Percentiles rank a stretch among this genome's conserved stretches.
Conservation (phyloP, 768 basidiomycete genomes). For the Mycena chlorophos region DNA sequence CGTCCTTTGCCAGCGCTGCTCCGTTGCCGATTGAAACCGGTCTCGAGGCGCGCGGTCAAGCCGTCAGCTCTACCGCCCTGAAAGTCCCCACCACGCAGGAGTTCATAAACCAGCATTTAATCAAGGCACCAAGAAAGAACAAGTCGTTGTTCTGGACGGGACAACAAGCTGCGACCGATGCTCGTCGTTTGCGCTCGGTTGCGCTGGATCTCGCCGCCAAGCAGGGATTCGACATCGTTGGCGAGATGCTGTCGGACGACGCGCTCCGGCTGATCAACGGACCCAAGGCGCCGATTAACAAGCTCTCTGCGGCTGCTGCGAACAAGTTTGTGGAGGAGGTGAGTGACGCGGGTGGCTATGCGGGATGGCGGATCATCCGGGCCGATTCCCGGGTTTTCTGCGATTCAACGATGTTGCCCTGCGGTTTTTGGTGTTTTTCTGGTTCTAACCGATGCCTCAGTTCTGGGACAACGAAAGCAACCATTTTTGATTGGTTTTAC, state of each 20-base stretch:
- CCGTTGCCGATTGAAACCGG: neutral
- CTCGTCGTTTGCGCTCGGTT: neutral
- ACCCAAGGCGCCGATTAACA: neutral
- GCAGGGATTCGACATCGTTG: neutral
- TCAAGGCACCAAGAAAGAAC: neutral
- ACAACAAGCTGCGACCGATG: too few species aligned
- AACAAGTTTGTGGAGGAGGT: neutral
- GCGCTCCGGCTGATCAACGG: neutral
- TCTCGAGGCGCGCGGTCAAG: neutral
- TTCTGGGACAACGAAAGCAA: conserved; percentile 2
- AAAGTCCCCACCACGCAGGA: neutral
- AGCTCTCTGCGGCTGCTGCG: neutral
- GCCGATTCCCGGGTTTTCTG: too few species aligned
- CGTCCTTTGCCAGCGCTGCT: neutral
- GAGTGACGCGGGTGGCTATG: too few species aligned
- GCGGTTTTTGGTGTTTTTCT: too few species aligned
- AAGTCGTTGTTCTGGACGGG: neutral
- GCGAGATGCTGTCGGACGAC: neutral
- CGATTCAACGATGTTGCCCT: too few species aligned
- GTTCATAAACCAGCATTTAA: neutral
- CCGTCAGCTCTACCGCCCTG: neutral
- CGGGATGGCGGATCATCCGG: too few species aligned
- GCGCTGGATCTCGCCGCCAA: neutral
- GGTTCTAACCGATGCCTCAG: too few species aligned
- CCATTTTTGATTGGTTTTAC: too few species aligned